Evolutionary conservation across 805 yeast genomes (phyloP).

Genomic region (Limtongozyma cylindracea): DNA sequence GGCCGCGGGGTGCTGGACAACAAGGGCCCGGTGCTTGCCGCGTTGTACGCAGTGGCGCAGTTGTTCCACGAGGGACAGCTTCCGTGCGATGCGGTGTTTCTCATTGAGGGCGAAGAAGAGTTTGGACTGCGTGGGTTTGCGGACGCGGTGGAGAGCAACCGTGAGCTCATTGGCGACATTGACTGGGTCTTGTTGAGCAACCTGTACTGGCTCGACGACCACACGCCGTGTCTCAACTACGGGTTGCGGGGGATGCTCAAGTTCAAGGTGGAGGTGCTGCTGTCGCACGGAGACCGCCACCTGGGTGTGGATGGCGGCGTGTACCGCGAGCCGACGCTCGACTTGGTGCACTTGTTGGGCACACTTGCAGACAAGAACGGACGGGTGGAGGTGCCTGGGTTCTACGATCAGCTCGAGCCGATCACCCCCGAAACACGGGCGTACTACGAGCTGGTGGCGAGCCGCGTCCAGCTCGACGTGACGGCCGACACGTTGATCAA

Average conservation of each 20-base stretch:
- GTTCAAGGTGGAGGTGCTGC: slow-evolving; percentile 40
- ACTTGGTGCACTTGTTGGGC: slow-evolving; percentile 47
- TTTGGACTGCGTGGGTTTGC: slow-evolving; percentile 76
- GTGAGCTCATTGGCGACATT: slow-evolving; percentile 32
- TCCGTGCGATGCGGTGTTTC: slow-evolving; percentile 49
- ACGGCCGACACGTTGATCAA: slow-evolving; percentile 37
- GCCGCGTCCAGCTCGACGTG: slow-evolving; percentile 6
- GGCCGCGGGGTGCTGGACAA: slow-evolving; percentile 91
- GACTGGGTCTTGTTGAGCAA: slow-evolving; percentile 84
- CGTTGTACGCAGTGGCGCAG: slow-evolving; percentile 70
- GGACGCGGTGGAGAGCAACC: slow-evolving; percentile 26
- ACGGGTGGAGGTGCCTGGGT: slow-evolving; percentile 35
- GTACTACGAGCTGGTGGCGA: slow-evolving; percentile 25
- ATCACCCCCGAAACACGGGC: slow-evolving; percentile 29
- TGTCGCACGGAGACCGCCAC: slow-evolving; percentile 72
- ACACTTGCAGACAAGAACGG: slow-evolving; percentile 24
- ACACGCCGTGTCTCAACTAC: slow-evolving; percentile 76
- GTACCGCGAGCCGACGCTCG: slow-evolving; percentile 71
- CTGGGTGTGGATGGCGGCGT: slow-evolving; percentile 96
- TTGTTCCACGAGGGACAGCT: slow-evolving; percentile 23
- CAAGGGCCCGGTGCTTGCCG: slow-evolving; percentile 80
- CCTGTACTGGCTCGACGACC: slow-evolving; percentile 84
- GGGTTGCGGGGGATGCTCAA: slow-evolving; percentile 85
- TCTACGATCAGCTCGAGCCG: slow-evolving; percentile 41
- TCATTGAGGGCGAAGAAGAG: slow-evolving; percentile 92